phyloP scores from a whole-genome alignment of 306 rosid species.

The Ormosia emarginata region DNA sequence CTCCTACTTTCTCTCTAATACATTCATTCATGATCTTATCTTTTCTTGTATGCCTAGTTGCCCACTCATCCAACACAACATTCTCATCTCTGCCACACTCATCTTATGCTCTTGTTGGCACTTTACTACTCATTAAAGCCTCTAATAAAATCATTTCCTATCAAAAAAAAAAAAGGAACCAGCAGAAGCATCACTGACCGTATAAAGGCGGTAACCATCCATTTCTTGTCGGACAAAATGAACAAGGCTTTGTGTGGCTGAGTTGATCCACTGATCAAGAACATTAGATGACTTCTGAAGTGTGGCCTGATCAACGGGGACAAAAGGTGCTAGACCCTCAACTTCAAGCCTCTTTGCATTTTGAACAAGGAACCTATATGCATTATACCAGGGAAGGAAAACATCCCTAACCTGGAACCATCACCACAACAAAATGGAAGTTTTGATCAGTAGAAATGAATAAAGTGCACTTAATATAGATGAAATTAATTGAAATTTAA shows the following conservation, averaged over 20 bases:
- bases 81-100: too few relatives aligned
- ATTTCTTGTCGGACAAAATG: slow-evolving; percentile 90
- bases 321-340: slow-evolving; percentile 73
- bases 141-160: too few relatives aligned
- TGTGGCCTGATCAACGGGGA: slow-evolving; percentile 59
- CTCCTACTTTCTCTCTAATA: too few relatives aligned
- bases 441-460: background rate
- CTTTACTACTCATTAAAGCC: too few relatives aligned
- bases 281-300: slow-evolving; percentile 81
- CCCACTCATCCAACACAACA: too few relatives aligned
- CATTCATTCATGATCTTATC: too few relatives aligned
- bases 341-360: slow-evolving; percentile 88
- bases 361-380: slow-evolving; percentile 94
- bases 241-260: slow-evolving; percentile 91
- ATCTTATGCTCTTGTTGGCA: too few relatives aligned
- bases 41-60: too few relatives aligned
- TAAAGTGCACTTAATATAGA: background rate
- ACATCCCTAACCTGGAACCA: slow-evolving; percentile 82
- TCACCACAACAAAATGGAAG: slow-evolving; percentile 16
- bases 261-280: slow-evolving; percentile 96
- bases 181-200: slow-evolving; percentile 46
- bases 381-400: slow-evolving; percentile 97
- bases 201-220: slow-evolving; percentile 88
- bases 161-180: too few relatives aligned
- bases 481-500: background rate